Evolutionary conservation across 305 asterid genomes (phyloP).

Genomic region (Fraxinus paxiana): DNA sequence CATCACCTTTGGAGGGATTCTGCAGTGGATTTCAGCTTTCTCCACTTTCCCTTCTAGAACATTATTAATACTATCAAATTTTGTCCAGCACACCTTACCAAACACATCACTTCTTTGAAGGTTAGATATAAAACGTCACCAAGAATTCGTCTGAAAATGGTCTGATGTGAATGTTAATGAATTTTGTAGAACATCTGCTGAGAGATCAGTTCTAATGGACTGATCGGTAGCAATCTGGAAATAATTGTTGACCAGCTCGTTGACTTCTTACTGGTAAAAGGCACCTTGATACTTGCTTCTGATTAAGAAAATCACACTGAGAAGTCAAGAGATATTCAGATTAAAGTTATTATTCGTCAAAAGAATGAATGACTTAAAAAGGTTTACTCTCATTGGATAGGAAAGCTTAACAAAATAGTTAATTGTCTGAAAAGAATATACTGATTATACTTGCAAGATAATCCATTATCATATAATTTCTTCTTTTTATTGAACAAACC

Average conservation of each 20-base stretch:
- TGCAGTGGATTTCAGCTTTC: background rate
- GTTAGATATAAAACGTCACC: background rate
- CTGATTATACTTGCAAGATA: background rate
- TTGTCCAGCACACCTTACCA: background rate
- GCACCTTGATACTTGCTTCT: background rate
- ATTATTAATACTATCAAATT: background rate
- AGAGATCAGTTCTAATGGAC: background rate
- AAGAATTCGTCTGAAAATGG: background rate
- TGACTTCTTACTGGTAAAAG: background rate
- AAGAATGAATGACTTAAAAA: background rate
- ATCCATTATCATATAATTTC: background rate
- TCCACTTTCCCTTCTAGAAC: background rate
- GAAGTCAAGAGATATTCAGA: background rate
- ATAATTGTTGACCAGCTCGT: background rate
- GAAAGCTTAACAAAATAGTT: background rate
- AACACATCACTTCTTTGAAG: background rate
- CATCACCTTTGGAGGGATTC: background rate
- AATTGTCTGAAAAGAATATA: background rate
- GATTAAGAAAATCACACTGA: background rate
- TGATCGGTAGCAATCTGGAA: background rate
- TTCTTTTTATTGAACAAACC: background rate
- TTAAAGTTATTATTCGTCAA: background rate
- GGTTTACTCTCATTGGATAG: background rate
- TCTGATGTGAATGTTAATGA: background rate
- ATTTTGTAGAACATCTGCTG: background rate